A percentile compares a stretch with the other conserved stretches of the same genome.
Evolutionary conservation across 805 yeast species (phyloP).

Genomic region (Danielozyma ontarioensis): DNA sequence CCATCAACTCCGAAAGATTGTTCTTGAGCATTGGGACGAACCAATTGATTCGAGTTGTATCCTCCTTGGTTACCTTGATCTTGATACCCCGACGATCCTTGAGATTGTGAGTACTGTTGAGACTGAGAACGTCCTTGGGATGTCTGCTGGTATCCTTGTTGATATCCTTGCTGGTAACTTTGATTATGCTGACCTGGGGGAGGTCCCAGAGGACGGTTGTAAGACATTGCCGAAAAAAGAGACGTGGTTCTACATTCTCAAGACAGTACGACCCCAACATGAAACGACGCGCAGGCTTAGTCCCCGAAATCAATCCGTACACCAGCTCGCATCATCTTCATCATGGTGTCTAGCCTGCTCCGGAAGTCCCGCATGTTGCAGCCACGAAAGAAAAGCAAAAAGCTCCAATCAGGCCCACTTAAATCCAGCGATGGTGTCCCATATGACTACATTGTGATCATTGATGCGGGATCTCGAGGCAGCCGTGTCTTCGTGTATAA

Average conservation of each 20-base stretch:
- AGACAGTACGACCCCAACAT: too few species aligned
- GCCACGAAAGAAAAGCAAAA: slow-evolving; percentile 4
- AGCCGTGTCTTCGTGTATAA: slow-evolving; percentile 57
- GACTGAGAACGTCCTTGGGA: background rate
- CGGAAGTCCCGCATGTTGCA: background rate
- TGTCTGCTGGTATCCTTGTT: slow-evolving; percentile 2
- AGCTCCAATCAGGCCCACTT: slow-evolving; percentile 25
- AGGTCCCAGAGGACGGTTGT: too few species aligned
- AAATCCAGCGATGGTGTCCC: slow-evolving; percentile 41
- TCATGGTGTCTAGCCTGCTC: slow-evolving; percentile 6
- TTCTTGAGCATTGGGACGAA: slow-evolving; percentile 7
- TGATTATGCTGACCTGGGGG: background rate
- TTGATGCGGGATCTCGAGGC: slow-evolving; percentile 66
- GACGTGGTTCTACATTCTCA: too few species aligned
- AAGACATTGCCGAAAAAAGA: too few species aligned
- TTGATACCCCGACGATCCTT: slow-evolving; percentile 1
- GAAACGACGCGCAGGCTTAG: slow-evolving; percentile 1
- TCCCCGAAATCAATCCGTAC: slow-evolving; percentile 1
- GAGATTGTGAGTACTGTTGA: background rate
- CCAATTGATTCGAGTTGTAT: slow-evolving; percentile 2
- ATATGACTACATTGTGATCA: slow-evolving; percentile 54
- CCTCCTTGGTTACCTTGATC: slow-evolving; percentile 8
- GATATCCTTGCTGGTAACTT: background rate
- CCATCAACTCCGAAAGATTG: slow-evolving; percentile 13
- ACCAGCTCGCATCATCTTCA: slow-evolving; percentile 1